Conservation (phyloP, 1,284 basidiomycete species). For the Neonothopanus nambi region DNA sequence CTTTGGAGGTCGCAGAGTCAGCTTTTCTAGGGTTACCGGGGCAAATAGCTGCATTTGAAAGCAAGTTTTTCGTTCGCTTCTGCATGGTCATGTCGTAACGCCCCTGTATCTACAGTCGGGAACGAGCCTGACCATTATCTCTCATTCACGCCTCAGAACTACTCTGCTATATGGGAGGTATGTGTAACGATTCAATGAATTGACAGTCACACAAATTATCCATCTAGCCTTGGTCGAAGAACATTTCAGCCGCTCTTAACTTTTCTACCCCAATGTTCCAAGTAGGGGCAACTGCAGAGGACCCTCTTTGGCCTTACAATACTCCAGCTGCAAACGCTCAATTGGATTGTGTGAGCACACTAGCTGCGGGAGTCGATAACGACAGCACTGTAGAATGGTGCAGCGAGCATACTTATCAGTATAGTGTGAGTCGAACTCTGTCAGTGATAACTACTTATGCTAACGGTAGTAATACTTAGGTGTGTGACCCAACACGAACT, state of each 20-base stretch:
- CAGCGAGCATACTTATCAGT: conserved; percentile 54
- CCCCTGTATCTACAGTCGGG: conserved; percentile 39
- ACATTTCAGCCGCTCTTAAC: conserved; percentile 40
- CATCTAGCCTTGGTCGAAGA: conserved; percentile 44
- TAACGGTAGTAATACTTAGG: conserved; percentile 28
- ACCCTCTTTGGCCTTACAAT: conserved; percentile 52
- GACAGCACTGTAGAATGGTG: conserved; percentile 41
- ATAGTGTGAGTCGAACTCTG: conserved; percentile 36
- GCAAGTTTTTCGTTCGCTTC: conserved; percentile 27
- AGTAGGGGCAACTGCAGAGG: conserved; percentile 46
- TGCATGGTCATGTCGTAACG: not conserved
- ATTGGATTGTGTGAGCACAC: conserved; percentile 46
- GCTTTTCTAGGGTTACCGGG: conserved; percentile 37
- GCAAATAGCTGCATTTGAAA: conserved; percentile 45
- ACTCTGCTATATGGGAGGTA: conserved; percentile 44
- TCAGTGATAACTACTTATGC: not conserved
- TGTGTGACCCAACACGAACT: conserved; percentile 45
- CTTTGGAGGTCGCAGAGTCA: conserved; percentile 43
- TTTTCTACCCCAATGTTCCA: conserved; percentile 42
- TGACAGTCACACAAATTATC: not conserved
- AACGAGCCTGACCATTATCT: conserved; percentile 55
- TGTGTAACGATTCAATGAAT: conserved; percentile 13
- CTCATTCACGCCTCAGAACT: conserved; percentile 41
- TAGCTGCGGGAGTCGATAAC: conserved; percentile 43
- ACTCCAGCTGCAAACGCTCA: conserved; percentile 40